Conservation (phyloP, 1,284 basidiomycete genomes). For the Fomitiporia mediterranea region DNA sequence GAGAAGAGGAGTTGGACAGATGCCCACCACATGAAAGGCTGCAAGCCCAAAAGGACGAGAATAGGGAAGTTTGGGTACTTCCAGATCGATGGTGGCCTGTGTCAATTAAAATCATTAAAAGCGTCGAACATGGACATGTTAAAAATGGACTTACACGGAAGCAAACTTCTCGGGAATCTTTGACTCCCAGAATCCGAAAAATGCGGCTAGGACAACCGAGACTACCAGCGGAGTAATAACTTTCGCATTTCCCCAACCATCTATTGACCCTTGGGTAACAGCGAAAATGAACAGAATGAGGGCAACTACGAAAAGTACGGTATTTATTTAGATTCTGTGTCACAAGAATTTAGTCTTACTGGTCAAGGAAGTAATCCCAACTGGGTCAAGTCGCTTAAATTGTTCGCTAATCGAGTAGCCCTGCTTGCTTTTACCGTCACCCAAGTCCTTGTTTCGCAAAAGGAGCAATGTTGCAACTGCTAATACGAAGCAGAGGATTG, state of each 20-base stretch:
- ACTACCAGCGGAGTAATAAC: constrained; percentile 23
- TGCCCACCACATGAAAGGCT: constrained; percentile 39
- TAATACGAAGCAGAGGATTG: constrained; percentile 32
- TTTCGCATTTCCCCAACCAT: constrained; percentile 21
- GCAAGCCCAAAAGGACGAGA: constrained; percentile 32
- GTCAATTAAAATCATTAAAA: not conserved
- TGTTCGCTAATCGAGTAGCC: too few relatives aligned
- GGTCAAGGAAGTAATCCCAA: constrained; percentile 10
- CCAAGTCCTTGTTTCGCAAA: constrained; percentile 24
- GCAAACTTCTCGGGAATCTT: constrained; percentile 21
- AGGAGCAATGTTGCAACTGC: constrained; percentile 29
- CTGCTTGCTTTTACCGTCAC: not conserved
- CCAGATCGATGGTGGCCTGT: constrained; percentile 37
- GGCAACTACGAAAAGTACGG: too few relatives aligned
- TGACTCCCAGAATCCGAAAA: constrained; percentile 23
- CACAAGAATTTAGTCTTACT: too few relatives aligned
- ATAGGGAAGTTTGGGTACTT: constrained; percentile 37
- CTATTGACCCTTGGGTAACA: constrained; percentile 22
- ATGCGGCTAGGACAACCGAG: constrained; percentile 19
- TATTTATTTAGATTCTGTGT: too few relatives aligned
- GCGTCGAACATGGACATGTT: not conserved
- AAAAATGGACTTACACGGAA: constrained; percentile 15
- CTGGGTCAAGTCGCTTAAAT: constrained; percentile 9
- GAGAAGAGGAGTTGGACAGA: constrained; percentile 29
- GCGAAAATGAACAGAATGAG: constrained; percentile 25